Base-by-base conservation (phyloP, 768 basidiomycete genomes). In the Auricularia sp. region DNA sequence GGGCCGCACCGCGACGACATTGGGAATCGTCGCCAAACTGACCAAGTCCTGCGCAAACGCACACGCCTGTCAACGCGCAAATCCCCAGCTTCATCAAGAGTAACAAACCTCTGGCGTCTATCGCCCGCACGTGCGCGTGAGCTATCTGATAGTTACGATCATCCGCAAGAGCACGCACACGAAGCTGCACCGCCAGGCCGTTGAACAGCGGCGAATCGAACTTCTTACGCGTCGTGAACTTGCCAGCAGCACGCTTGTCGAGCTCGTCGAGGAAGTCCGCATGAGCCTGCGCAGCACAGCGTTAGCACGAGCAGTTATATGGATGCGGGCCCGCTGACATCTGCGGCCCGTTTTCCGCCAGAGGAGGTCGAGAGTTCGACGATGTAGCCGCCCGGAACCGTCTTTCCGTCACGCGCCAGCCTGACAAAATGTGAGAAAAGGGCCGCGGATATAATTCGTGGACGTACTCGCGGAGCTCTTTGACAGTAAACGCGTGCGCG, bases 351-450 rank as follows among this genome's bases (percentile, higher is more conserved):
- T 42, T 42, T 42, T 7, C 39, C 39, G 39, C 39, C 39, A 42
- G 39, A 42, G 39, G 8, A 8, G 39, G 8, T 14, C 39, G 39
- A 42, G 12, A 42, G 39, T 14, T 42, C 39, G 39, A 42, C 39
- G 12, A 42, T 42, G 39, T 42, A 42, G 0, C 76, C 66, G 23
- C 71, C 67, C 4, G 77, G 63, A 2, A 74, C 21, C 2, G 75
- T 43, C 0, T n/a, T 62, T 42, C 64, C 54, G 29, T 68, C 61
- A 33, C 67, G 68, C 64, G 74, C 77, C 11, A 69, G 56, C 18
- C 76, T 74, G 6, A 80, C 81, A 2, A 75, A 76, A 42, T 88
- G 71, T 67, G 88, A 87, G 36, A 82, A 84, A 61, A 86, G 85
- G n/a, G 88, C 87, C 1, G 86, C 81, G 82, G 87, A 64, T 34